A percentile compares a stretch with the other conserved stretches of the same genome.
phyloP scores from a whole-genome alignment of 306 rosid genomes.

The Quillaja saponaria region DNA sequence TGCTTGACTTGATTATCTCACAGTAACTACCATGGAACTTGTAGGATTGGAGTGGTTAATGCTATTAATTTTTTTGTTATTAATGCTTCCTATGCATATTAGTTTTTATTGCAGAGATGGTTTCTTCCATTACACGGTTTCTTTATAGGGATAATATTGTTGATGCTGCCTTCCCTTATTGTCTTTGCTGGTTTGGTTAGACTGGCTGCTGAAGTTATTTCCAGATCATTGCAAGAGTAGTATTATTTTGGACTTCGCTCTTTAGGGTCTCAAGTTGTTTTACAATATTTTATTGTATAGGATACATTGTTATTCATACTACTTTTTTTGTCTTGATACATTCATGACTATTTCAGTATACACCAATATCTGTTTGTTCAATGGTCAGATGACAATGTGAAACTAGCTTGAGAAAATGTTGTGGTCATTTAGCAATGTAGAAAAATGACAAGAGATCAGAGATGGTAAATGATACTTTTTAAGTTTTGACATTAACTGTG shows the following conservation, averaged over 20 bases:
- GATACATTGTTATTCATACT: too few relatives aligned
- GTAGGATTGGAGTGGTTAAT: slow-evolving; percentile 6
- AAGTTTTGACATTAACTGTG: slow-evolving; percentile 6
- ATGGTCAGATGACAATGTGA: too few relatives aligned
- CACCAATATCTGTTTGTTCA: too few relatives aligned
- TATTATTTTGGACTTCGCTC: too few relatives aligned
- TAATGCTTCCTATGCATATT: not conserved
- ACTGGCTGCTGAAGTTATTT: not conserved
- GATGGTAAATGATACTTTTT: slow-evolving; percentile 8
- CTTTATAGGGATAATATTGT: not conserved
- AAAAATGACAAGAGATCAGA: not conserved
- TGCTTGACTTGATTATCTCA: slow-evolving; percentile 1
- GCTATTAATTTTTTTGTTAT: not conserved
- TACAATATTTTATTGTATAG: too few relatives aligned
- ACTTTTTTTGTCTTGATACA: too few relatives aligned
- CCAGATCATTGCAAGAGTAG: too few relatives aligned
- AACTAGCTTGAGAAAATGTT: not conserved
- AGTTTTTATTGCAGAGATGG: not conserved
- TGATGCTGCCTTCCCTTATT: not conserved
- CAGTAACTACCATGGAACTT: not conserved
- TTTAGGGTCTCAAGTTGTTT: too few relatives aligned
- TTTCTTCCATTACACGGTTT: slow-evolving; percentile 5
- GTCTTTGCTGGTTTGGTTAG: slow-evolving; percentile 6
- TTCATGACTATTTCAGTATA: too few relatives aligned
- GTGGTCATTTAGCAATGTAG: not conserved